Conservation (phyloP, 139 green algal species). For the Cymbomonas tetramitiformis region DNA sequence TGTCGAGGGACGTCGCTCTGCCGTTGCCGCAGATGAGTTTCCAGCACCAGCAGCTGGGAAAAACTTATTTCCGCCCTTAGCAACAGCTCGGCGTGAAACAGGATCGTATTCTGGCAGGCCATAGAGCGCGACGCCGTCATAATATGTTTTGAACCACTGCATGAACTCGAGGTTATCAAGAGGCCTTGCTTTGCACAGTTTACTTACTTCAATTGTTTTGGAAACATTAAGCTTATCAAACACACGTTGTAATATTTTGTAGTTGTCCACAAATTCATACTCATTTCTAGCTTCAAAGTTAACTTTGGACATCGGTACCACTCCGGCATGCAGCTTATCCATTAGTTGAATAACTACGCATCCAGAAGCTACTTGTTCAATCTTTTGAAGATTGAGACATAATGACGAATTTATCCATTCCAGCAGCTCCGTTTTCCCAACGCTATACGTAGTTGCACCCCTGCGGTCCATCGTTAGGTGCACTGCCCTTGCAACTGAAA, state of each 20-base stretch:
- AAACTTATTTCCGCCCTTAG: too few species aligned
- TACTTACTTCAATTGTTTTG: slow-evolving; percentile 71
- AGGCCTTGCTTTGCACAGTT: slow-evolving; percentile 75
- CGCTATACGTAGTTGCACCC: too few species aligned
- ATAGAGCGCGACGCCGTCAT: slow-evolving; percentile 39
- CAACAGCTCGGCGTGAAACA: slow-evolving; percentile 7
- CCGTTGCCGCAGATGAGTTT: too few species aligned
- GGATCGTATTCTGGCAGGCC: too few species aligned
- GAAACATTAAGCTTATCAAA: slow-evolving; percentile 69
- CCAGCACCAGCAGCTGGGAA: too few species aligned
- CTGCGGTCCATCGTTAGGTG: too few species aligned
- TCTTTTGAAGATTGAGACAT: too few species aligned
- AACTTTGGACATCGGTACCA: slow-evolving; percentile 77
- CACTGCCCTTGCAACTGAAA: too few species aligned
- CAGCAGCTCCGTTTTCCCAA: too few species aligned
- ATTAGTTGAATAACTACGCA: slow-evolving; percentile 77
- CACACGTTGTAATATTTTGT: slow-evolving; percentile 87
- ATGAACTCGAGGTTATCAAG: slow-evolving; percentile 96
- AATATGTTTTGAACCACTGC: slow-evolving; percentile 85
- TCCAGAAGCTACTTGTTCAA: slow-evolving; percentile 48
- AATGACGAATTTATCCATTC: too few species aligned
- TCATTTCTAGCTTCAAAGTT: slow-evolving; percentile 89
- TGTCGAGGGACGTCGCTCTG: too few species aligned
- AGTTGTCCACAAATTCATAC: slow-evolving; percentile 89
- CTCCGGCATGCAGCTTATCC: slow-evolving; percentile 66